These are phyloP conservation scores for Adansonia madagascariensis DNA, from an alignment of 441 rosid genomes.

Conservation along the genomic window DNA sequence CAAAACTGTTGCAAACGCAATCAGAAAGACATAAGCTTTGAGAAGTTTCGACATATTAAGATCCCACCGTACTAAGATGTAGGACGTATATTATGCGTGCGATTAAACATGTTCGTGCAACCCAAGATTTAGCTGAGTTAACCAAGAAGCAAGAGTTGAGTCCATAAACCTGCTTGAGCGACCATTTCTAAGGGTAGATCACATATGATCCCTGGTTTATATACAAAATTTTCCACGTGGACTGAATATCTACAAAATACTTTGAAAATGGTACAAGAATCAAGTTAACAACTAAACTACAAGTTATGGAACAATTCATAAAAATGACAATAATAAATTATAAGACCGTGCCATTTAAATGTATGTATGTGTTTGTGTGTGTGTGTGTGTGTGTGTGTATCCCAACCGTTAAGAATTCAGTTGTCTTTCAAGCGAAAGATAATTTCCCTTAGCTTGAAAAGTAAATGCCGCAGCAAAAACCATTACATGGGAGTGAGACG, in stretches of 20 bases:
- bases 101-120: neutral
- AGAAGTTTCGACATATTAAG: too few relatives aligned
- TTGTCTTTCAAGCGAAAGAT: neutral
- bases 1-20: too few relatives aligned
- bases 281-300: neutral
- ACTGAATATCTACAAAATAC: neutral
- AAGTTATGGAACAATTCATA: neutral
- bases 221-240: neutral
- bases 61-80: too few relatives aligned
- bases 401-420: neutral
- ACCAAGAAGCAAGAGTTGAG: neutral
- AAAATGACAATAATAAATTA: neutral
- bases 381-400: neutral
- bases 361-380: too few relatives aligned
- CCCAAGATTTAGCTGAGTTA: neutral
- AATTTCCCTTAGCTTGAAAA: neutral
- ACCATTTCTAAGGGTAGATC: neutral
- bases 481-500: neutral
- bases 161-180: neutral
- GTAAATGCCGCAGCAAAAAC: neutral
- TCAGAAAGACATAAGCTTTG: too few relatives aligned
- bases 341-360: neutral
- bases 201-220: neutral
- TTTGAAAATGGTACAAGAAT: neutral
- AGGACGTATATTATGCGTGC: neutral